Evolutionary conservation across 768 basidiomycete species (phyloP).

Genomic region (Sarcodon sp.): DNA sequence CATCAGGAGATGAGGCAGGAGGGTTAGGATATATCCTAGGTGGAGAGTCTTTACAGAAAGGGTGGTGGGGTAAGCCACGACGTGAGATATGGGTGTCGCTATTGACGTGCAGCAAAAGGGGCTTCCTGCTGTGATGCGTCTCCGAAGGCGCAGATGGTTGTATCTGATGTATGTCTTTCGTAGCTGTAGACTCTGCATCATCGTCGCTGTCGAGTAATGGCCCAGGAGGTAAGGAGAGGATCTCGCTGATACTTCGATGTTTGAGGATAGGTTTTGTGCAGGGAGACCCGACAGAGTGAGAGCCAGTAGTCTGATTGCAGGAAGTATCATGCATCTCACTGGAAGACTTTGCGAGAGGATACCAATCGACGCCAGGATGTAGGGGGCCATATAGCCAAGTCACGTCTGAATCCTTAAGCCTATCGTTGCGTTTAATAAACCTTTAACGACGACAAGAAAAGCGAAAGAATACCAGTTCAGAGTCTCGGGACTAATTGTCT

Average conservation of each 20-base stretch:
- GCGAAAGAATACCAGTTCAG: conserved; percentile 76
- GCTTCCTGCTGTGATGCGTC: conserved; percentile 24
- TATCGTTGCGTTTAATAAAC: conserved; percentile 21
- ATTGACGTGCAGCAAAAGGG: conserved; percentile 67
- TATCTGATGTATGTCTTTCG: neutral
- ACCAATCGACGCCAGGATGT: conserved; percentile 85
- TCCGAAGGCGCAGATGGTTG: neutral
- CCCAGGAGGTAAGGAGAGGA: conserved; percentile 34
- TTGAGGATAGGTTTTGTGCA: conserved; percentile 84
- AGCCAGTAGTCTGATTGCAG: conserved; percentile 7
- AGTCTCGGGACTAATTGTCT: conserved; percentile 92
- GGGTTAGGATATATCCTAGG: conserved; percentile 37
- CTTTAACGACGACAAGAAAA: conserved; percentile 4
- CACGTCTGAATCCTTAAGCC: conserved; percentile 98
- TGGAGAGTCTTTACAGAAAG: conserved; percentile 55
- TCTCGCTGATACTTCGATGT: conserved; percentile 83
- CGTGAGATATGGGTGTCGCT: conserved; percentile 70
- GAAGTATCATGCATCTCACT: conserved; percentile 20
- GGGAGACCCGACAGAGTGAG: neutral
- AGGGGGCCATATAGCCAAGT: conserved; percentile 98
- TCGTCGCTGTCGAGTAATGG: conserved; percentile 11
- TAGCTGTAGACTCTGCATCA: neutral
- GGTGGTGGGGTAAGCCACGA: conserved; percentile 24
- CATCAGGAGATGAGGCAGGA: conserved; percentile 4
- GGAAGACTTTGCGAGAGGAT: conserved; percentile 48